These are phyloP conservation scores for Graphilbum fragrans DNA, from an alignment of 2,329 filamentous ascomycete species.

Conservation along the genomic window DNA sequence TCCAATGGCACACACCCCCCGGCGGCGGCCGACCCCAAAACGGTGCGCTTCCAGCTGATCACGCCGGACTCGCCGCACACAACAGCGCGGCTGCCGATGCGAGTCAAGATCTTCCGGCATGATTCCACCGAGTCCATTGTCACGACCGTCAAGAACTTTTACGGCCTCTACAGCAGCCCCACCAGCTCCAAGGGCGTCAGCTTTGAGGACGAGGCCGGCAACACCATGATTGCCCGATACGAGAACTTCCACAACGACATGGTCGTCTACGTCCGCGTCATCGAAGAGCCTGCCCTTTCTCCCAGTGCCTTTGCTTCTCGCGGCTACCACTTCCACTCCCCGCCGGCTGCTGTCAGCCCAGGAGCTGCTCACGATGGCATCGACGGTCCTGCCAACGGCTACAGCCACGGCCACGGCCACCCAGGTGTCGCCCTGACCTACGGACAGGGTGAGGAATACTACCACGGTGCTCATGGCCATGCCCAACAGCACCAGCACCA, in stretches of 20 bases:
- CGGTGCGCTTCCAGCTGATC: conserved; percentile 68
- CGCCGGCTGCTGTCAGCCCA: conserved; percentile 16
- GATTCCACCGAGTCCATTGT: conserved; percentile 97
- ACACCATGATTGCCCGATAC: conserved; percentile 86
- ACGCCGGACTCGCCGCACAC: conserved; percentile 55
- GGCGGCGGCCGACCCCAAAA: conserved; percentile 44
- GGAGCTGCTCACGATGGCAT: conserved; percentile 21
- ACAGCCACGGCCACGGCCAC: conserved; percentile 22
- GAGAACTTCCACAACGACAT: conserved; percentile 92
- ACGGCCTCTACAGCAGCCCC: conserved; percentile 75
- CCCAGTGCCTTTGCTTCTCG: conserved; percentile 24
- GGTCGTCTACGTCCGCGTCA: conserved; percentile 84
- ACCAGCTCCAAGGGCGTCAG: conserved; percentile 68
- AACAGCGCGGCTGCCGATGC: conserved; percentile 67
- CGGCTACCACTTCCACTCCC: conserved; percentile 8
- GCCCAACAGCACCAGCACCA: too few species aligned
- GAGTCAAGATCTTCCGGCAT: conserved; percentile 85
- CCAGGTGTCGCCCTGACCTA: neutral
- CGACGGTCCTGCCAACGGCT: conserved; percentile 36
- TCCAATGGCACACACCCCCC: neutral
- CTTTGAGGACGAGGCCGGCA: conserved; percentile 84
- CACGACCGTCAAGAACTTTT: conserved; percentile 97
- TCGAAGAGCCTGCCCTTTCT: conserved; percentile 42
- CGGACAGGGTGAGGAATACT: too few species aligned
- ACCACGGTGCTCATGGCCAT: too few species aligned